Base-by-base conservation (phyloP, 345 rosid species). In the Boechera stricta region DNA sequence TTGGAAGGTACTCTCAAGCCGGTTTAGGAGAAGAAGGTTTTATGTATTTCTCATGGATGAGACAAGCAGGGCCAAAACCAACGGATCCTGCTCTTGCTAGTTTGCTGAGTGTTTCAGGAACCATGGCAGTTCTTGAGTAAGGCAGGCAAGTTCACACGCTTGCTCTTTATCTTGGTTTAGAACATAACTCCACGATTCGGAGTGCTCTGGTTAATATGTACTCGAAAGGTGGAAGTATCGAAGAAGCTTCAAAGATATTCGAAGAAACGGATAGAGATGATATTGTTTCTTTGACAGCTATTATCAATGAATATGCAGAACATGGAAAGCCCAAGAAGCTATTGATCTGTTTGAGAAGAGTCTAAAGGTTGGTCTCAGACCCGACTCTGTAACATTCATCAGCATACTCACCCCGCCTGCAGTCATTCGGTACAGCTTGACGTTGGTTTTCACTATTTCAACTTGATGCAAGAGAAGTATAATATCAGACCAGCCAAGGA, bases 281-380 rank as follows among this genome's bases (percentile, higher is more conserved):
- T 26, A 81, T 91, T 18, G 81, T 76, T 76, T 84, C 98, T 21
- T 84, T 89, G 91, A 90, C 97, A 13, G 89, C 98, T 53, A 88
- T 94, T 97, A 88, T 90, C 69, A 89, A 90, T 67, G 97, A 92
- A 53, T 90, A 82, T 74, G 97, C 98, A 69, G 98, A 94, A 55
- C 93, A 94, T 62, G 98, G 98, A 33, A 81, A 77, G 72, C 72
- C 94, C 81, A 59, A 39, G 90, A 92, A 82, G 97, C 93, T 38
- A 82, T 94, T 75, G 72, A 81, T 66, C 80, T 92, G 79, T 94
- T 94, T 54, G 88, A 92, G 73, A 90, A 84, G 82, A 81, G 91
- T 69, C 74, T 81, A 33, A 64, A 41, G 18, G 58, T 74, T 71
- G 86, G 92, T 61, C 62, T 89, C 79, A 87, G 77, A 76, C 98